Conservation (phyloP, 192 early-diverging fungal species). For the Mortierella hygrophila region DNA sequence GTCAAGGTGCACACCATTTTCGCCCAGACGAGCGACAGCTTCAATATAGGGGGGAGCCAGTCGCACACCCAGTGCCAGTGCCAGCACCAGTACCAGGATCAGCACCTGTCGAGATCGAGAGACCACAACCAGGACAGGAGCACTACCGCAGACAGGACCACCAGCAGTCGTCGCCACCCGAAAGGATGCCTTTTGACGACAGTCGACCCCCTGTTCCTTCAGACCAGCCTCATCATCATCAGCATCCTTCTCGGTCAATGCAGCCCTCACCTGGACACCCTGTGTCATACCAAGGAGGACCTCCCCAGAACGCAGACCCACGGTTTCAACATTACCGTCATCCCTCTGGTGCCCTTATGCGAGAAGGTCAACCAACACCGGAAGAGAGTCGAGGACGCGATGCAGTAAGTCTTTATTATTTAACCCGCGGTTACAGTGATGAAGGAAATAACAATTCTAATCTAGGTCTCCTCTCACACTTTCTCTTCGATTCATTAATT, state of each 20-base stretch:
- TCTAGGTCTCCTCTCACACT: background rate
- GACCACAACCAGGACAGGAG: slow-evolving; percentile 7
- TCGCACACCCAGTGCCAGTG: background rate
- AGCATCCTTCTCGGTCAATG: slow-evolving; percentile 8
- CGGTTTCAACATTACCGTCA: slow-evolving; percentile 17
- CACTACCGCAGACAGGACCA: slow-evolving; percentile 16
- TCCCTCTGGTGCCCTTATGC: slow-evolving; percentile 7
- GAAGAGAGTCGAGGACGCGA: slow-evolving; percentile 10
- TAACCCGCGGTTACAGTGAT: background rate
- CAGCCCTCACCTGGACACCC: slow-evolving; percentile 10
- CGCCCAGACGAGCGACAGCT: slow-evolving; percentile 17
- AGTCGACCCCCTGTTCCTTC: background rate
- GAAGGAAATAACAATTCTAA: background rate
- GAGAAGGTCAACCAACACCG: background rate
- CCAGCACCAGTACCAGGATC: background rate
- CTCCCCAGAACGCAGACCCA: background rate
- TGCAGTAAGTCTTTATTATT: background rate
- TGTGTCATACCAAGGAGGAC: background rate
- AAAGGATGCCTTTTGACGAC: slow-evolving; percentile 3
- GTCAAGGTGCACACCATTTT: background rate
- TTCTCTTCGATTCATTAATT: background rate
- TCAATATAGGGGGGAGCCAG: slow-evolving; percentile 20
- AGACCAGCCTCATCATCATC: background rate
- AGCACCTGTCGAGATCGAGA: background rate
- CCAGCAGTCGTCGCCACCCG: background rate